Evolutionary conservation across 805 yeast species (phyloP), one percentile per base, ranked within the genome.

Genomic region (Starmerella asiatica): DNA sequence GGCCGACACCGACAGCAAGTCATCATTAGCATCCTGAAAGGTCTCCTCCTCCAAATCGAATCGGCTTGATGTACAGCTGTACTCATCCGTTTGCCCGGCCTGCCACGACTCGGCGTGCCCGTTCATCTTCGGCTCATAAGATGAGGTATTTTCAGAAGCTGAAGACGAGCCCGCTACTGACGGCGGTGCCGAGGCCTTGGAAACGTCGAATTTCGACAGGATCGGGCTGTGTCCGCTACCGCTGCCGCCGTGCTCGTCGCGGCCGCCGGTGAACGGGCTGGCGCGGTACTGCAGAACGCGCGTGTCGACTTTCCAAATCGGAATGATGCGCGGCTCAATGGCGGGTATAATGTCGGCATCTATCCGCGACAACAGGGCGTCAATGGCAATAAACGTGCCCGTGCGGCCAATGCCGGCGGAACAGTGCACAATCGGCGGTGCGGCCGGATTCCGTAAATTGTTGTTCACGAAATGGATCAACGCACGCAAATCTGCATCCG

Each of bases 351-450:
- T 46, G 33, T 49, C 52, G n/a, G 40, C 37, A 34, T 52, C 56
- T 5, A 50, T 37, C 12, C 41, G 36, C 14, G 53, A 48, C 21
- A 51, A 47, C 37, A 65, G 44, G 36, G 76, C 67, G 53, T 82
- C 93, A 18, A 79, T 61, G 1, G 84, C 73, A 45, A 85, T 74
- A 54, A 77, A 79, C 1, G 94, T 81, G 2, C 98, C 98, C 0
- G 97, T 84, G 42, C 98, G 66, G 16, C 98, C 98, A 55, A 94
- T 85, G 0, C 98, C 98, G 1, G 97, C 97, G 5, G 94, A 83
- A 55, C 98, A 88, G 59, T 88, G 97, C 20, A 80, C 81, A 34
- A 84, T 56, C 5, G 76, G 68, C 17, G 91, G 88, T 0, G 68
- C 59, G 1, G 62, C 56, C n/a, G 55, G 49, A 27, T 58, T 47